Conservation (phyloP, 2,329 filamentous ascomycete genomes). For the Didymella lethalis region DNA sequence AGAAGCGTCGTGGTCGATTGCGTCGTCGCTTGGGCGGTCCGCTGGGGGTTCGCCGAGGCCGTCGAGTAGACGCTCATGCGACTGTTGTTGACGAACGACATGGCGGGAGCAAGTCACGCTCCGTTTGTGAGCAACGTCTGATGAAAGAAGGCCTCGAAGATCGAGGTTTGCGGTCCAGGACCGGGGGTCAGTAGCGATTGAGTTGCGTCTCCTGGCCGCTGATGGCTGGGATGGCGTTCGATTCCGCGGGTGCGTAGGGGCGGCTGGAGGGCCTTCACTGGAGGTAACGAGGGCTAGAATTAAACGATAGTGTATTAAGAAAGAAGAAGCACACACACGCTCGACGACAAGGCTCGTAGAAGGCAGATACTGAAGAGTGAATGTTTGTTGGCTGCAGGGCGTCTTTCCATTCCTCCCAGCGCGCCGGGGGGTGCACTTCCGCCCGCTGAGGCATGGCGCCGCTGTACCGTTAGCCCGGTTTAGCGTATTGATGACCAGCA, state of each 20-base stretch:
- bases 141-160: not conserved
- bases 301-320: constrained; percentile 39
- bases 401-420: constrained; percentile 35
- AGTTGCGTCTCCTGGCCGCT: constrained; percentile 15
- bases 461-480: constrained; percentile 25
- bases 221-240: constrained; percentile 13
- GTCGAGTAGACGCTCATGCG: constrained; percentile 69
- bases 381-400: constrained; percentile 30
- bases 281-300: constrained; percentile 31
- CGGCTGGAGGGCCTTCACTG: constrained; percentile 13
- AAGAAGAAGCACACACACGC: constrained; percentile 29
- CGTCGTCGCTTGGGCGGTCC: constrained; percentile 68
- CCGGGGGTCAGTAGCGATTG: constrained; percentile 28
- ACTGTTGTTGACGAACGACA: constrained; percentile 64
- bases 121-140: constrained; percentile 18
- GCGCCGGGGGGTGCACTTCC: constrained; percentile 22
- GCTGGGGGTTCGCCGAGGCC: constrained; percentile 65
- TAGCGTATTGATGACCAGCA: constrained; percentile 12
- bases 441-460: constrained; percentile 24
- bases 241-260: constrained; percentile 18
- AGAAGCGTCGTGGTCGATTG: constrained; percentile 93
- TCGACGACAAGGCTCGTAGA: constrained; percentile 22
- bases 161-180: constrained; percentile 12
- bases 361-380: constrained; percentile 18
- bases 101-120: constrained; percentile 41